Conservation (phyloP, 305 asterid species). For the Salvia sclarea region DNA sequence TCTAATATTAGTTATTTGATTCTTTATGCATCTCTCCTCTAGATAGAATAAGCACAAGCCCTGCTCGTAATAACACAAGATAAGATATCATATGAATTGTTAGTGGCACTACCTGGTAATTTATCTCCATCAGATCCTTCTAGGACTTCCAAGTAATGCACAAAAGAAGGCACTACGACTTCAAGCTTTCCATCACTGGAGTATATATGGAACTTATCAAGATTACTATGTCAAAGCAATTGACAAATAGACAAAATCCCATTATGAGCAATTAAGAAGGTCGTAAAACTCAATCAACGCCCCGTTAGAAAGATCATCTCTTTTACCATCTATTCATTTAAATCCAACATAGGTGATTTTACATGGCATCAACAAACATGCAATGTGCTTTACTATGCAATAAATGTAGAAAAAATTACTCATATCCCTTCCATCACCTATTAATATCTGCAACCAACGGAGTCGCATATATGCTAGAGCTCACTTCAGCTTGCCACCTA, state of each 20-base stretch:
- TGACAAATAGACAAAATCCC: not conserved
- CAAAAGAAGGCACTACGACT: conserved; percentile 90
- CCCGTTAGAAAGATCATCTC: conserved; percentile 1
- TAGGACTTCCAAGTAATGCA: conserved; percentile 96
- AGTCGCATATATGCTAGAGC: conserved; percentile 92
- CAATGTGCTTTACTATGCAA: conserved; percentile 6
- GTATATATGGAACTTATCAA: conserved; percentile 23
- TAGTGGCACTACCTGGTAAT: conserved; percentile 67
- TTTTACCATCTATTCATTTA: conserved; percentile 17
- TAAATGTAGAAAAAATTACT: conserved; percentile 9
- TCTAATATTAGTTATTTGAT: conserved; percentile 13
- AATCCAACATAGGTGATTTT: conserved; percentile 7
- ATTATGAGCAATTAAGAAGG: not conserved
- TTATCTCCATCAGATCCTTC: conserved; percentile 99
- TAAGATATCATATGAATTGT: conserved; percentile 6
- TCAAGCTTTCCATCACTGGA: conserved; percentile 97
- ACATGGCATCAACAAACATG: not conserved
- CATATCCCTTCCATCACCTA: conserved; percentile 49
- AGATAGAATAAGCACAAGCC: conserved; percentile 5
- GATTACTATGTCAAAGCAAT: conserved; percentile 16
- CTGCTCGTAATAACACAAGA: not conserved
- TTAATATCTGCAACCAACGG: conserved; percentile 95
- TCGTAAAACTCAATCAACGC: not conserved
- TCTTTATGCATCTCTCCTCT: conserved; percentile 1
- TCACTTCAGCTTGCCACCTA: conserved; percentile 98